Percentiles rank a stretch among this genome's conserved stretches.
These are phyloP conservation scores for Phytophthora hybrid DNA, from an alignment of 352 stramenopile genomes.

Conservation along the genomic window DNA sequence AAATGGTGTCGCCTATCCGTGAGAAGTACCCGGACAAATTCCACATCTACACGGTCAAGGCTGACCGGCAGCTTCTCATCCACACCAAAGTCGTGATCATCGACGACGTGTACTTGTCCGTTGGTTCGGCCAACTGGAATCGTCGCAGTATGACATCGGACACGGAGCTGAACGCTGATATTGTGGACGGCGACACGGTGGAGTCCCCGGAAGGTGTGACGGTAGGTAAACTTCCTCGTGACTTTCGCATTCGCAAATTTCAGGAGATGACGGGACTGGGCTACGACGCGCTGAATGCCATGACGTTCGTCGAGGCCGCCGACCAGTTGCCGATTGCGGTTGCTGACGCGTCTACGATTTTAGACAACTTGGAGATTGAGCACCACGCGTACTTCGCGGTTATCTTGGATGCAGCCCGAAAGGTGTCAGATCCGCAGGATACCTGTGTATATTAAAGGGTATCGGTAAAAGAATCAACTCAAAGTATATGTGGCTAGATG, in stretches of 20 bases:
- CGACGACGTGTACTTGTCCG: constrained; percentile 69
- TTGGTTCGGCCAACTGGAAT: constrained; percentile 75
- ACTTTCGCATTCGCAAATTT: constrained; percentile 72
- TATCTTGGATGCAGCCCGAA: constrained; percentile 20
- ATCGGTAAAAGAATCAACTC: too few species aligned
- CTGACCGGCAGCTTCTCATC: constrained; percentile 49
- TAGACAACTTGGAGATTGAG: constrained; percentile 29
- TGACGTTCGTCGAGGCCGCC: constrained; percentile 58
- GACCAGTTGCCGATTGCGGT: constrained; percentile 44
- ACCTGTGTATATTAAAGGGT: constrained; percentile 8
- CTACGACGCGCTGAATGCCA: constrained; percentile 47
- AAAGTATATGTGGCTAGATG: too few species aligned
- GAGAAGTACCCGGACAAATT: constrained; percentile 38
- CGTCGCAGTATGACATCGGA: constrained; percentile 55
- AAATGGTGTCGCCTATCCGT: too few species aligned
- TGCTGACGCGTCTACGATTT: constrained; percentile 29
- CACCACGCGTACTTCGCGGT: constrained; percentile 24
- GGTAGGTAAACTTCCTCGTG: constrained; percentile 50
- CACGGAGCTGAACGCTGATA: constrained; percentile 60
- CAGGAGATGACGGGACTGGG: constrained; percentile 55
- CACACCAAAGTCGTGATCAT: constrained; percentile 65
- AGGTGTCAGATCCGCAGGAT: constrained; percentile 28
- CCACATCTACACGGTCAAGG: constrained; percentile 50
- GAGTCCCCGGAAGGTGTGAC: constrained; percentile 38
- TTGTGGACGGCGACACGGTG: constrained; percentile 52